Evolutionary conservation across 2,329 filamentous ascomycete genomes (phyloP).

Genomic region (Fusarium mangiferae): DNA sequence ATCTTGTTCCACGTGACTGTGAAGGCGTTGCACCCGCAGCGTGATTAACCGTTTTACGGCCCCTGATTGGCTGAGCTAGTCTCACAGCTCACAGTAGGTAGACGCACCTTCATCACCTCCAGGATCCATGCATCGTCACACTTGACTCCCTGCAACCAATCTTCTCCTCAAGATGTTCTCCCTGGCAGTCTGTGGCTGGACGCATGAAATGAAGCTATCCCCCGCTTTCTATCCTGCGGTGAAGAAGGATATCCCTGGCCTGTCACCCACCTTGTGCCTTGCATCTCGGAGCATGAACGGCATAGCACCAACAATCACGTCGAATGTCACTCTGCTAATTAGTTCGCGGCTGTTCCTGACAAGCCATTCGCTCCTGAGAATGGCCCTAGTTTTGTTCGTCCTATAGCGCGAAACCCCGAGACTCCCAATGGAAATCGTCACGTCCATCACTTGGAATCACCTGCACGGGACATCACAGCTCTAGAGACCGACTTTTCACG

Average conservation of each 20-base stretch:
- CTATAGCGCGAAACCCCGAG: conserved; percentile 35
- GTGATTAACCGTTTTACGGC: neutral
- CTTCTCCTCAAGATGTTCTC: conserved; percentile 25
- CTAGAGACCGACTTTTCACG: conserved; percentile 20
- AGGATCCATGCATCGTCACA: conserved; percentile 38
- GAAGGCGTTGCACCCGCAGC: conserved; percentile 7
- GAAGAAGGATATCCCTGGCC: conserved; percentile 16
- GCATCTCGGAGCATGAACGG: conserved; percentile 25
- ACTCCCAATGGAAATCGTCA: conserved; percentile 40
- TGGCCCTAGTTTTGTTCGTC: conserved; percentile 10
- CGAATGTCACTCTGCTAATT: conserved; percentile 16
- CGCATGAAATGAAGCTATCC: conserved; percentile 11
- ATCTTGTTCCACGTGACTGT: conserved; percentile 30
- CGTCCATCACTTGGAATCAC: conserved; percentile 37
- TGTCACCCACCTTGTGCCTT: conserved; percentile 34
- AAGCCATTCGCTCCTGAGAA: conserved; percentile 24
- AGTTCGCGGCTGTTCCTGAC: conserved; percentile 33
- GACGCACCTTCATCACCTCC: conserved; percentile 29
- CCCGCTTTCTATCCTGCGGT: conserved; percentile 20
- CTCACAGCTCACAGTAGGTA: neutral
- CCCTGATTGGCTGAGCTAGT: conserved; percentile 27
- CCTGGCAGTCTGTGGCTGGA: conserved; percentile 32
- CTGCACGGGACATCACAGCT: conserved; percentile 42
- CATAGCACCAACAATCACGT: conserved; percentile 18
- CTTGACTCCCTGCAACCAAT: conserved; percentile 25